A percentile compares a stretch with the other conserved stretches of the same genome.
Conservation (phyloP, 2,329 filamentous ascomycete species). For the Aspergillus ochraceoroseus region DNA sequence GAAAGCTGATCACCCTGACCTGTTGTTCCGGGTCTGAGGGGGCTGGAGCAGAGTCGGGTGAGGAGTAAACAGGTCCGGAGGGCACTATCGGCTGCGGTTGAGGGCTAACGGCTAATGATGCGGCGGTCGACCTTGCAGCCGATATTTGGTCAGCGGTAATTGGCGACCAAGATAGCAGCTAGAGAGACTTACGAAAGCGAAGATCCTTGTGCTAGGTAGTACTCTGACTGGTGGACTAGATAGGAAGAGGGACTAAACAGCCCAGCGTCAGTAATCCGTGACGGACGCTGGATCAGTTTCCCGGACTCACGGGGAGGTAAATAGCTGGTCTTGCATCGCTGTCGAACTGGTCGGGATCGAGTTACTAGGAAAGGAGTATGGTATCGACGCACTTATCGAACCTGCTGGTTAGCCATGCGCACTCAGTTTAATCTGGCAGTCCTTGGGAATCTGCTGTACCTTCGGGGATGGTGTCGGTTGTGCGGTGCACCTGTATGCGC, state of each 20-base stretch:
- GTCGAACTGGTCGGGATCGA: constrained; percentile 21
- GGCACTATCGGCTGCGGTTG: constrained; percentile 25
- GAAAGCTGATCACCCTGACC: constrained; percentile 66
- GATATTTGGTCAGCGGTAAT: constrained; percentile 12
- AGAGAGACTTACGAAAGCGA: constrained; percentile 29
- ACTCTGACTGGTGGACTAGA: constrained; percentile 33
- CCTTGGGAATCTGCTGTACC: constrained; percentile 16
- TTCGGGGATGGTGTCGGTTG: constrained; percentile 20
- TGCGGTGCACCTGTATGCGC: constrained; percentile 14
- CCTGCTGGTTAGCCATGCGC: constrained; percentile 4
- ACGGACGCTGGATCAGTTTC: neutral
- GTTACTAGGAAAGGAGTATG: constrained; percentile 21
- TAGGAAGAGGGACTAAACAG: constrained; percentile 29
- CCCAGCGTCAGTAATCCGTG: constrained; percentile 11
- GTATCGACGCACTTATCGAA: constrained; percentile 19
- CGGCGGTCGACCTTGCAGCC: constrained; percentile 24
- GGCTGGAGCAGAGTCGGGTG: constrained; percentile 24
- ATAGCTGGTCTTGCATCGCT: constrained; percentile 23
- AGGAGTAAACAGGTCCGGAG: constrained; percentile 27
- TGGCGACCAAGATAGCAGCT: neutral
- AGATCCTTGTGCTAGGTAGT: constrained; percentile 32
- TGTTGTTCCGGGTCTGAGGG: constrained; percentile 43
- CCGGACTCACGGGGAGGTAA: constrained; percentile 23
- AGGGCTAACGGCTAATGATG: constrained; percentile 24
- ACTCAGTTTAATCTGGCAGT: too few species aligned